Conservation (phyloP, 192 early-diverging fungal species). For the Chytriomyces sp. region DNA sequence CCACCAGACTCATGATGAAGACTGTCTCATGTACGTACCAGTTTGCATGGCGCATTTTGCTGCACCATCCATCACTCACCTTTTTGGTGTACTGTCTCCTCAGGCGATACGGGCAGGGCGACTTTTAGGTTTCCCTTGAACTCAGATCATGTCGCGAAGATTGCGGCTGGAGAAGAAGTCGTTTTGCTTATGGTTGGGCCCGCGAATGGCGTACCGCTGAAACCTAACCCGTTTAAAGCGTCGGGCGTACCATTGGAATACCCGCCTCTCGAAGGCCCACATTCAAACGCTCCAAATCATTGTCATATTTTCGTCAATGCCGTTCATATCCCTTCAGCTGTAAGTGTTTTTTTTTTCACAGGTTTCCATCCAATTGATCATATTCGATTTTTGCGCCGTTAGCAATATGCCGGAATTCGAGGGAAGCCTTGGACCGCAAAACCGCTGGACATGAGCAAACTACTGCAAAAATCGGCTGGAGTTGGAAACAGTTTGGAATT, state of each 20-base stretch:
- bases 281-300: slow-evolving; percentile 34
- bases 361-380: not conserved
- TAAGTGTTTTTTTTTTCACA: not conserved
- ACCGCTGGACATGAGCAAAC: slow-evolving; percentile 27
- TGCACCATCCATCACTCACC: not conserved
- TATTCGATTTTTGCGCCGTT: not conserved
- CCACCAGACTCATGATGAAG: not conserved
- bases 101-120: slow-evolving; percentile 17
- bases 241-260: slow-evolving; percentile 35
- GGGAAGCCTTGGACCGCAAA: slow-evolving; percentile 38
- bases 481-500: slow-evolving; percentile 21
- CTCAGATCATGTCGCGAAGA: not conserved
- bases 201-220: not conserved
- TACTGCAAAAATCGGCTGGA: slow-evolving; percentile 12
- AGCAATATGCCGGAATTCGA: slow-evolving; percentile 31
- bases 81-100: not conserved
- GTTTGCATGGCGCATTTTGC: not conserved
- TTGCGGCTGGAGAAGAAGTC: not conserved
- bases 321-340: not conserved
- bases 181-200: slow-evolving; percentile 28
- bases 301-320: slow-evolving; percentile 24
- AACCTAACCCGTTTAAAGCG: slow-evolving; percentile 16
- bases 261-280: slow-evolving; percentile 20
- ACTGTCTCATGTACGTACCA: slow-evolving; percentile 7
- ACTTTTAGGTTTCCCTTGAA: not conserved